phyloP scores from a whole-genome alignment of 768 basidiomycete genomes.

The Boletus rubropictus region DNA sequence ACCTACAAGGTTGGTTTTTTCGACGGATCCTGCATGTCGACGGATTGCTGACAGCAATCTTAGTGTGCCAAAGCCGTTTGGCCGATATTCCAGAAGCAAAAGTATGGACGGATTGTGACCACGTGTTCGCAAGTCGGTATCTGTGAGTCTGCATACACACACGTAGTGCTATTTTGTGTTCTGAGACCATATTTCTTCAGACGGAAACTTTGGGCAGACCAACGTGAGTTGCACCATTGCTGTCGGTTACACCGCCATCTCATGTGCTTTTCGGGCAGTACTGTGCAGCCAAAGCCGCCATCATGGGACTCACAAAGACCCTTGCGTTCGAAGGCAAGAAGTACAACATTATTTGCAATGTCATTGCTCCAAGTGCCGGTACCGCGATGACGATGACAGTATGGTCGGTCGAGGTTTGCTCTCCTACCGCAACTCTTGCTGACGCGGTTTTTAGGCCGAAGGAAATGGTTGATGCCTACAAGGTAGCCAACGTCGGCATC shows the following conservation, averaged over 20 bases:
- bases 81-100: constrained; percentile 95
- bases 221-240: constrained; percentile 46
- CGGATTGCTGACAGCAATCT: background rate
- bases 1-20: constrained; percentile 68
- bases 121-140: constrained; percentile 92
- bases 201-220: constrained; percentile 93
- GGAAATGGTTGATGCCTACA: constrained; percentile 86
- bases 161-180: background rate
- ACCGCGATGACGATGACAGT: constrained; percentile 88
- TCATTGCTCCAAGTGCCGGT: constrained; percentile 81
- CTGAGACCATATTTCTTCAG: constrained; percentile 34
- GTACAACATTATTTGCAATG: constrained; percentile 86
- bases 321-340: constrained; percentile 89
- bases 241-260: background rate
- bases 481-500: constrained; percentile 38
- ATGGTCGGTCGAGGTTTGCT: constrained; percentile 40
- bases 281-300: constrained; percentile 87
- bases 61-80: constrained; percentile 92
- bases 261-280: constrained; percentile 43
- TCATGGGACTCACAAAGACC: constrained; percentile 85
- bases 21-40: background rate
- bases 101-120: constrained; percentile 91
- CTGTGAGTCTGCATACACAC: constrained; percentile 47
- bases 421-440: background rate
- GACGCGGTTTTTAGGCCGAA: constrained; percentile 46